phyloP scores from a whole-genome alignment of 345 rosid species.

The Brassica nigra region DNA sequence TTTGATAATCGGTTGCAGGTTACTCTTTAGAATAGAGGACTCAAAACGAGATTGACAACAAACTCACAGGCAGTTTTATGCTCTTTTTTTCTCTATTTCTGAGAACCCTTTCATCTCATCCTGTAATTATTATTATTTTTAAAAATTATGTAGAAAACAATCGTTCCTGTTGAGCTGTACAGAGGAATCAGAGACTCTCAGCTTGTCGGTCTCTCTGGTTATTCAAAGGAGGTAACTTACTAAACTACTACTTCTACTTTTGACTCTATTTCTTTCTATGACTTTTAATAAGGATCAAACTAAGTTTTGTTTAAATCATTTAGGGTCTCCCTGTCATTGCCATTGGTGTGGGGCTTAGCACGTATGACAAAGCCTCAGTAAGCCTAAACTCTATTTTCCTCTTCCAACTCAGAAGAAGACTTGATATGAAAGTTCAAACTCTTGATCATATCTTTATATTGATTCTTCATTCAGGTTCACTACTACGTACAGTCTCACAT shows the following conservation, averaged over 20 bases:
- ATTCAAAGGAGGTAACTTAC: constrained; percentile 70
- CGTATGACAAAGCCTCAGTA: constrained; percentile 94
- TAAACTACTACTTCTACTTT: constrained; percentile 1
- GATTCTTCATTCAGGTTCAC: constrained; percentile 58
- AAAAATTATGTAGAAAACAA: constrained; percentile 66
- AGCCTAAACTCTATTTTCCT: constrained; percentile 37
- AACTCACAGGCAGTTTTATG: constrained; percentile 54
- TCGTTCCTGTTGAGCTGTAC: constrained; percentile 75
- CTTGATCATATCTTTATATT: constrained; percentile 5
- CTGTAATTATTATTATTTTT: background rate
- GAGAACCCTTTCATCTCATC: constrained; percentile 5
- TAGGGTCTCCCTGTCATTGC: constrained; percentile 94
- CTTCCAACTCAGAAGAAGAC: background rate
- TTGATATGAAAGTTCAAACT: constrained; percentile 13
- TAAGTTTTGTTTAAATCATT: no score
- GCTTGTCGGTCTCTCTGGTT: constrained; percentile 90
- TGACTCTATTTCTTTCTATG: background rate
- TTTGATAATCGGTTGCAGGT: constrained; percentile 47
- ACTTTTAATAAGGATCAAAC: background rate
- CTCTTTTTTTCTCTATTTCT: background rate
- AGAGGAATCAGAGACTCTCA: constrained; percentile 88
- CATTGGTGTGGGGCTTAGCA: constrained; percentile 85
- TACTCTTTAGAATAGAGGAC: constrained; percentile 79
- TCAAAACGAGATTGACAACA: constrained; percentile 75
- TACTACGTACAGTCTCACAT: constrained; percentile 95